Base-by-base conservation (phyloP, 2,329 filamentous ascomycete species). In the Fusarium verrucosum region DNA sequence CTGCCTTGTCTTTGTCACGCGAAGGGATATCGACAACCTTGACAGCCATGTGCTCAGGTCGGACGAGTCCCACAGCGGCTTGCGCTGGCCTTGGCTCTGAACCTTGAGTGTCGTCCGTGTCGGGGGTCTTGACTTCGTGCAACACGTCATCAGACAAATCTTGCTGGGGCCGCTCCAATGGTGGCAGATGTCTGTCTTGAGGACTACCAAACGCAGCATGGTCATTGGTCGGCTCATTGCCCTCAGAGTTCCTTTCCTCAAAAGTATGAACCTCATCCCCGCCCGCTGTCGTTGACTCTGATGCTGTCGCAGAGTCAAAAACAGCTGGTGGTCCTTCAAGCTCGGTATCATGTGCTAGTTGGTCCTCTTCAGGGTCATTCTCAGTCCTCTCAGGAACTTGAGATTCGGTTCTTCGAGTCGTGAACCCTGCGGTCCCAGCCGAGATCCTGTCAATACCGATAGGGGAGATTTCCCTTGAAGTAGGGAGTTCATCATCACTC, bases 1-100 rank as follows among this genome's bases (percentile, higher is more conserved):
- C 28, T 45, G 45, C 53, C 32, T 67, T 66, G 63, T 58, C 63
- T 50, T 64, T 66, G 25, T 64, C 63, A 16, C 63, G 63, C 6
- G 58, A 53, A 25, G 63, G 58, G 23, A 66, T 66, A 33, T 66
- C 53, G n/a, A 67, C 44, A 58, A 55, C 44, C 30, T 59, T 66
- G 20, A 58, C 41, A n/a, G 62, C 40, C 40, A 25, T 51, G 22
- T 36, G 36, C 38, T 64, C 52, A 30, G 63, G 25, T 19, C 46
- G 49, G 23, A 35, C 43, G 17, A 50, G 36, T n/a, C 50, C 53
- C 33, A 50, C 58, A 22, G 36, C 32, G 17, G 58, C 44, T 47
- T 66, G 53, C 30, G 30, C 42, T 20, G 62, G 41, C 37, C 42
- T 47, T 32, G 44, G 23, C 19, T 63, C 63, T 37, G 58, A 64